Evolutionary conservation across 2,329 filamentous ascomycete species (phyloP), one percentile per base, ranked within the genome.

Genomic region (Diatrype stigma): DNA sequence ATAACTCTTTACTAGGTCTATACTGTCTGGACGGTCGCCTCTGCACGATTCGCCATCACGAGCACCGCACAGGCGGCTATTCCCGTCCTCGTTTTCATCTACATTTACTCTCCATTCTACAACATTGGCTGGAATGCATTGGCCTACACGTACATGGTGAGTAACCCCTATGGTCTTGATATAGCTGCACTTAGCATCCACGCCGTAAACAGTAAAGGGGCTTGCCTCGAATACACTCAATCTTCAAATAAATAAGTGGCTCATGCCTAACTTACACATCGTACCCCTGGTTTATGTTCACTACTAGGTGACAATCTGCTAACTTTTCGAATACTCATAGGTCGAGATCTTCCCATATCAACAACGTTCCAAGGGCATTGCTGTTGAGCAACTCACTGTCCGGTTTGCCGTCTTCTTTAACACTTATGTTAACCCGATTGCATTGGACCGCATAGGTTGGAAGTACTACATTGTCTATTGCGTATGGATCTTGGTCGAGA

Each of bases 361-460:
- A 50, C 65, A 71, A 50, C 58, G 70, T 42, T 58, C 70, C 49
- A 63, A 73, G 59, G 68, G 70, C 17, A 68, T 72, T 46, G 64
- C 68, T 8, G 58, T 72, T 32, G 63, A 71, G 59, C 67, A 71
- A 52, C 62, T 72, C 6, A 67, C 67, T 1, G 66, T 71, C 21
- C 63, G 67, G 3, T 63, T 71, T 51, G 69, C 70, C 38, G 64
- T 68, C 21, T 71, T 74, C 48, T 73, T 74, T 62, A 77, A 78
- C 62, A 75, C 73, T 2, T 77, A 75, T 56, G 73, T 75, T 34
- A 73, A 73, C 56, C 70, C 73, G 7, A 65, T 72, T 56, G 74
- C 52, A n/a, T 67, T 78, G 6, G 65, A 70, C 32, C 57, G 57
- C 4, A 71, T 73, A 28, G 62, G 63, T 6, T 74, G 70, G 70